These are phyloP conservation scores for Nicotiana tomentosiformis DNA, from an alignment of 257 asterid genomes.

Conservation along the genomic window DNA sequence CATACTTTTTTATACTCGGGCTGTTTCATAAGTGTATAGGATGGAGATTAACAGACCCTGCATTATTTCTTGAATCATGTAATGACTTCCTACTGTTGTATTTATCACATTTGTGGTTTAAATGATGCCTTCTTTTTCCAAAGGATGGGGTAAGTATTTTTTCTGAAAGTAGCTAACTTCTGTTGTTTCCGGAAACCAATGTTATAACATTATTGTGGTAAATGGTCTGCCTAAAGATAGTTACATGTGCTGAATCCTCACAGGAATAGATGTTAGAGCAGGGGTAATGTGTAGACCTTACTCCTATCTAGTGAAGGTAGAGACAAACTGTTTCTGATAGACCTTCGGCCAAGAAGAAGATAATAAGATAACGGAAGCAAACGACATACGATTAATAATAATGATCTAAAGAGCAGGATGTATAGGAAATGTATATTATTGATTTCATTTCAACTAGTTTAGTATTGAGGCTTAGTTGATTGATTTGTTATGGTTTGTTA, in stretches of 20 bases:
- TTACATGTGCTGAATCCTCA: background rate
- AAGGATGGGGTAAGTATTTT: background rate
- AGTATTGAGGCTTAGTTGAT: background rate
- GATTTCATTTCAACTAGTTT: background rate
- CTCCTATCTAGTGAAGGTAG: no score
- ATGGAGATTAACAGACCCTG: conserved; percentile 12
- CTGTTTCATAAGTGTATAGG: conserved; percentile 13
- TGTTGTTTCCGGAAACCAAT: background rate
- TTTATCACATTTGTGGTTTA: background rate
- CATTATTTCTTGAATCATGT: conserved; percentile 1
- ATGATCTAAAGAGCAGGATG: no score
- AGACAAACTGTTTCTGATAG: no score
- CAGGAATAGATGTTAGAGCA: background rate
- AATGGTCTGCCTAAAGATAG: background rate
- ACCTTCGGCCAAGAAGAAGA: no score
- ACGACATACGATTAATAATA: no score
- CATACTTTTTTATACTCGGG: background rate
- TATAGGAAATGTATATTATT: no score
- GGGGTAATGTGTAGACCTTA: no score
- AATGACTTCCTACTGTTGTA: conserved; percentile 8
- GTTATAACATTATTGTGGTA: background rate
- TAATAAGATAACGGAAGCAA: no score
- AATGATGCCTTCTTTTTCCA: background rate
- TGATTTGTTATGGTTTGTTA: background rate
- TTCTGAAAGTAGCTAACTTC: background rate